phyloP scores from a whole-genome alignment of 2,329 filamentous ascomycete species.

The Calonectria henricotiae region DNA sequence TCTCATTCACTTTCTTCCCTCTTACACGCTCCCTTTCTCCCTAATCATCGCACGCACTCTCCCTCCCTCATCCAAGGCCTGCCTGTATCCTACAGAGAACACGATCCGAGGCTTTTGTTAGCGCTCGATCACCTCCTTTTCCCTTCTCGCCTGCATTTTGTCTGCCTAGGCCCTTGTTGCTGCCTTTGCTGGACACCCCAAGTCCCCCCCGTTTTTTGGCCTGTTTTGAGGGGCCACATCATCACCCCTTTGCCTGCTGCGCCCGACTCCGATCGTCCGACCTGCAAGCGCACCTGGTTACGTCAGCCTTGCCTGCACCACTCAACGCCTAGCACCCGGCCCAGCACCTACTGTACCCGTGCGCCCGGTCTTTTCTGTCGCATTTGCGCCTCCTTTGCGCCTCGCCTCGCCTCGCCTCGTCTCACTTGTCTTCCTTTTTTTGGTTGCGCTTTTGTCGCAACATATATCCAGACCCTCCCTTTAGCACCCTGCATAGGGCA shows the following conservation, averaged over 20 bases:
- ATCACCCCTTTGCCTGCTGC: conserved; percentile 52
- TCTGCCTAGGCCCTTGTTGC: conserved; percentile 47
- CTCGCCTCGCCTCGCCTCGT: conserved; percentile 44
- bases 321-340: conserved; percentile 36
- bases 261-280: conserved; percentile 52
- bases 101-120: conserved; percentile 65
- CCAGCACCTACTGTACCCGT: conserved; percentile 30
- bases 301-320: conserved; percentile 55
- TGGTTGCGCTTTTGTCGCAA: conserved; percentile 44
- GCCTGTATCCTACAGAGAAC: conserved; percentile 46
- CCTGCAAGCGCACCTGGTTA: conserved; percentile 52
- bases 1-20: conserved; percentile 47
- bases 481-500: conserved; percentile 55
- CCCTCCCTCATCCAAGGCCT: conserved; percentile 44
- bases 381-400: conserved; percentile 27
- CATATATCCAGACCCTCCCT: conserved; percentile 26
- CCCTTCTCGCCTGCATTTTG: conserved; percentile 45
- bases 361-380: conserved; percentile 43
- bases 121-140: conserved; percentile 61
- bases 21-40: conserved; percentile 52
- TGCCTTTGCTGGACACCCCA: conserved; percentile 47
- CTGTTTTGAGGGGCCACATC: conserved; percentile 56
- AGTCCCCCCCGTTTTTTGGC: conserved; percentile 49
- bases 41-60: conserved; percentile 50
- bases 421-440: conserved; percentile 40